Conservation (phyloP, 2,329 filamentous ascomycete genomes). For the Fusarium goolgardi region DNA sequence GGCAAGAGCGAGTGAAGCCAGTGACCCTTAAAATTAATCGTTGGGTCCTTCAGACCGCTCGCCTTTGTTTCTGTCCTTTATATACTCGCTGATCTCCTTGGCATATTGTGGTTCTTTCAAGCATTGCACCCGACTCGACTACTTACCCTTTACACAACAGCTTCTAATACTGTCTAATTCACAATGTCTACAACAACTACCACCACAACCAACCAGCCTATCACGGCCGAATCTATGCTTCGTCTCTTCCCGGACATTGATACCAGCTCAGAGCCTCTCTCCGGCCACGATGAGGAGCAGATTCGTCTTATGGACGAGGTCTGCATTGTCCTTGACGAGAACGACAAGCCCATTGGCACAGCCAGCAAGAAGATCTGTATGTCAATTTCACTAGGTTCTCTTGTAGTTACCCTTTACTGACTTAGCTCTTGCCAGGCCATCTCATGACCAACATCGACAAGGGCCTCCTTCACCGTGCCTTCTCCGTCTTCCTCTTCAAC, state of each 20-base stretch:
- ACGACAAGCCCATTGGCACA: conserved; percentile 93
- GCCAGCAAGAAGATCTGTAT: conserved; percentile 97
- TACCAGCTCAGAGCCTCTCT: conserved; percentile 77
- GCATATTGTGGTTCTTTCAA: conserved; percentile 6
- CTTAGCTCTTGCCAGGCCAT: conserved; percentile 72
- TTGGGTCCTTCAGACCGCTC: conserved; percentile 38
- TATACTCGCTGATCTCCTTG: conserved; percentile 7
- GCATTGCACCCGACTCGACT: background rate
- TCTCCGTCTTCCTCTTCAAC: conserved; percentile 98
- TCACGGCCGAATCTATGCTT: conserved; percentile 88
- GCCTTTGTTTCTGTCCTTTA: conserved; percentile 4
- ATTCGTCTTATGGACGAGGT: conserved; percentile 98
- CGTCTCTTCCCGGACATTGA: conserved; percentile 88
- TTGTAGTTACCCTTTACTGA: conserved; percentile 28
- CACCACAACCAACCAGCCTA: conserved; percentile 65
- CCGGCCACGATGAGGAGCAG: conserved; percentile 96
- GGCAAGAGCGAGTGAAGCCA: conserved; percentile 34
- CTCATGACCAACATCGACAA: conserved; percentile 99
- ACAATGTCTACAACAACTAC: conserved; percentile 51
- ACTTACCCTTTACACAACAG: background rate
- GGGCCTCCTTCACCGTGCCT: conserved; percentile 94
- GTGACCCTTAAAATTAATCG: conserved; percentile 45
- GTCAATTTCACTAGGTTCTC: conserved; percentile 50
- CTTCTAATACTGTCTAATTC: background rate
- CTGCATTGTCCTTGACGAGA: conserved; percentile 94